Evolutionary conservation across 768 basidiomycete species (phyloP), one percentile per base, ranked within the genome.

Genomic region (Naganishia vishniacii): DNA sequence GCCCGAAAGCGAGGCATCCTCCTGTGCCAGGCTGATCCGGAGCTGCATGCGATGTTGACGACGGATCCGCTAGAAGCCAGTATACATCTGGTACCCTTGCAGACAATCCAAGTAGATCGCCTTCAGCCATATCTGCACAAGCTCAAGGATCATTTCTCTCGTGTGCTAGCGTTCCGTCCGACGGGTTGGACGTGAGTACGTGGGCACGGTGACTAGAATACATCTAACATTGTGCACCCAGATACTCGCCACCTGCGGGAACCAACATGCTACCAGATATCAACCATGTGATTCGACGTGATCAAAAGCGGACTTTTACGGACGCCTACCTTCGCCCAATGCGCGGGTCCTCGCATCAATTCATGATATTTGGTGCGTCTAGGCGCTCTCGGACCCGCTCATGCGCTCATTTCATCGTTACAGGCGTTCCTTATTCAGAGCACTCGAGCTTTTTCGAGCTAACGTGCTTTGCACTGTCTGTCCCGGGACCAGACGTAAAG

Each of bases 361-460:
- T 88, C 47, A 86, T 87, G 78, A 79, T 95, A 45, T 90, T 86
- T 71, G 88, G 89, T 59, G 85, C 89, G 61, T 88, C 86, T 28
- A 4, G 45, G 31, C 51, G 23, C 13, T 34, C 32, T 15, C 3
- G 49, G 15, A 44, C 26, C 9, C 13, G 29, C 13, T 28, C 7
- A 28, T 7, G 23, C 26, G 23, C 47, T 23, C 11, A 16, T n/a
- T n/a, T n/a, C n/a, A n/a, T n/a, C n/a, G n/a, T n/a, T n/a, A n/a
- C 45, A 72, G 72, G 71, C 37, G 79, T 81, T 3, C 80, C 80
- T 5, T 98, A 98, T 73, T 97, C 92, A 5, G 95, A 98, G 73
- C 94, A 98, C 75, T 91, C 89, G 32, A 91, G 89, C 34, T 97
- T 97, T 78, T 89, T 89, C 70, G 94, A 98, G 77, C 81, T 94